Evolutionary conservation across 768 basidiomycete species (phyloP), one percentile per base, ranked within the genome.

Genomic region (Macrolepiota albuminosa): DNA sequence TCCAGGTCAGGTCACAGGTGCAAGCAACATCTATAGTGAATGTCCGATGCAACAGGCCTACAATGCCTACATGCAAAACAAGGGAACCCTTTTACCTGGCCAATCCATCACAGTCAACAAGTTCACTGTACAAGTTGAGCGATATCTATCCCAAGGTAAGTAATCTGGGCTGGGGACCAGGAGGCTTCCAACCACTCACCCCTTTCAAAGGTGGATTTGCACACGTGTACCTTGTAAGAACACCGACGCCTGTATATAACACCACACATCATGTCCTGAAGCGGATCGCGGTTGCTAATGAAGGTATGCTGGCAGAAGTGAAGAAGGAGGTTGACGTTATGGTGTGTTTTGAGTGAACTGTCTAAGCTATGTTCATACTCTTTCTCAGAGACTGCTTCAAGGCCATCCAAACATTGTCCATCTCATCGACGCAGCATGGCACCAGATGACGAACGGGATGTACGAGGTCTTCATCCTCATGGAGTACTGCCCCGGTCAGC

Each of bases 311-410:
- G 58, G 83, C 86, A 13, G 95, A 97, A 67, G 96, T 98, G 46
- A 91, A 93, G 80, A 94, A 90, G 75, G 97, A 99, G 74, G 97
- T 99, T 48, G 95, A 98, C 68, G 92, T 98, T 64, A 99, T 99
- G 97, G 97, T 98, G 68, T 67, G 82, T 68, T 21, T 39, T 57
- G 39, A 18, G 46, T 43, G 54, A 59, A 40, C 61, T 53, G 48
- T 49, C 24, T 45, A 48, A 49, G 46, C 54, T 69, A 60, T 59
- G 62, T 71, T 73, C 66, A 74, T 65, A 61, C 58, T 71, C 31
- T 64, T 66, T 68, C 61, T 61, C 74, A 96, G 94, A 86, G 93
- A 75, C 78, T 93, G 56, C 79, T 98, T 60, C 88, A 91, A 75
- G 91, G 93, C 26, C 95, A 97, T 70, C 91, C 94, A 3, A 95